These are phyloP conservation scores for Colletotrichum sp. DNA, from an alignment of 2,329 filamentous ascomycete species.

Conservation along the genomic window DNA sequence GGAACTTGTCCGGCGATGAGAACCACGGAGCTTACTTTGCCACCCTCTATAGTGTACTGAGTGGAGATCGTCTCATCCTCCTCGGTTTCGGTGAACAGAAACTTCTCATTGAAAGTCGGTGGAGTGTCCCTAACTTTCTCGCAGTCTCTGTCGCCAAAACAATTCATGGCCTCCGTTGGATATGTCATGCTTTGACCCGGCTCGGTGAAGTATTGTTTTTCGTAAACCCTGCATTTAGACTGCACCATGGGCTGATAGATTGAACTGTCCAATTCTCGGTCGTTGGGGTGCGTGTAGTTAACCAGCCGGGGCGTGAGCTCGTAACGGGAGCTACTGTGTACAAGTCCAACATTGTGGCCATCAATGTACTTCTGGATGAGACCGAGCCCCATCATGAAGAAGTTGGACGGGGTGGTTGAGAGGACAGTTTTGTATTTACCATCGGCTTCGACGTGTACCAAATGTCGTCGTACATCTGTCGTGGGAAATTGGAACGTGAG, in stretches of 20 bases:
- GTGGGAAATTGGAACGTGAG: background rate
- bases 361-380: background rate
- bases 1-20: background rate
- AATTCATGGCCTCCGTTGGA: background rate
- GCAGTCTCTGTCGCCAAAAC: background rate
- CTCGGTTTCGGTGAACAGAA: background rate
- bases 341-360: background rate
- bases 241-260: background rate
- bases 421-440: background rate
- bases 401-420: background rate
- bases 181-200: background rate
- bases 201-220: background rate
- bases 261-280: background rate
- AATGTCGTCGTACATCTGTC: background rate
- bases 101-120: background rate
- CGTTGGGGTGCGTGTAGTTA: background rate
- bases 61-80: background rate
- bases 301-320: background rate
- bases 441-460: background rate
- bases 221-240: background rate
- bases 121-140: background rate
- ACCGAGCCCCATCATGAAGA: background rate
- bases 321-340: background rate
- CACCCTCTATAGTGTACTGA: background rate
- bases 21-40: background rate